Evolutionary conservation across 306 rosid genomes (phyloP).

Genomic region (Castanea mollissima): DNA sequence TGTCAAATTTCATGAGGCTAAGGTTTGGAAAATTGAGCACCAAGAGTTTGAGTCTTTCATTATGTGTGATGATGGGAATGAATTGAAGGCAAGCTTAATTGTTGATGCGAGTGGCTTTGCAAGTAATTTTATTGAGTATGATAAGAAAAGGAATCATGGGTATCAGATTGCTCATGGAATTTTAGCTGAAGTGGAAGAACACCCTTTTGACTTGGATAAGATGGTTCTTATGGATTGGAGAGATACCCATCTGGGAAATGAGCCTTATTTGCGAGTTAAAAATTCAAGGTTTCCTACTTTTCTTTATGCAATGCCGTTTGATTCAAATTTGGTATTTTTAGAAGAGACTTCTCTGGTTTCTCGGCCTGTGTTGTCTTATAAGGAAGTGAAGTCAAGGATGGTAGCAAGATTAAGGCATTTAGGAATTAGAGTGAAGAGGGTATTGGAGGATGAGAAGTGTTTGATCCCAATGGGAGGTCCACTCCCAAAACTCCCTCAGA

Average conservation of each 20-base stretch:
- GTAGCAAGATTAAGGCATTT: slow-evolving; percentile 79
- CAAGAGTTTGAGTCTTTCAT: slow-evolving; percentile 52
- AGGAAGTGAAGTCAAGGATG: slow-evolving; percentile 67
- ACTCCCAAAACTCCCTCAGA: slow-evolving; percentile 64
- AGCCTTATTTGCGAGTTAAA: slow-evolving; percentile 49
- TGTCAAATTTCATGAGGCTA: slow-evolving; percentile 63
- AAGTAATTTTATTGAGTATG: slow-evolving; percentile 40
- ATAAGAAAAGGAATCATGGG: slow-evolving; percentile 55
- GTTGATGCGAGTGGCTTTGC: slow-evolving; percentile 88
- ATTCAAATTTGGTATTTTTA: slow-evolving; percentile 62
- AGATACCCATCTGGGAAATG: slow-evolving; percentile 76
- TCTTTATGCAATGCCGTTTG: slow-evolving; percentile 89
- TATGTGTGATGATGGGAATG: slow-evolving; percentile 58
- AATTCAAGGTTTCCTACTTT: slow-evolving; percentile 70
- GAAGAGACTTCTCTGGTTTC: slow-evolving; percentile 91
- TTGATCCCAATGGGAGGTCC: slow-evolving; percentile 96
- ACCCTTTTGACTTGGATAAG: slow-evolving; percentile 78
- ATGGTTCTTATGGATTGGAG: slow-evolving; percentile 74
- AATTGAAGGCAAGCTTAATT: slow-evolving; percentile 57
- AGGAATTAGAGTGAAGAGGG: slow-evolving; percentile 64
- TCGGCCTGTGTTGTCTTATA: slow-evolving; percentile 61
- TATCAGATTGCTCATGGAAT: slow-evolving; percentile 85
- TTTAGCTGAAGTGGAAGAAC: slow-evolving; percentile 71
- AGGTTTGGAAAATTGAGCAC: slow-evolving; percentile 62
- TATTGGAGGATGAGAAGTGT: slow-evolving; percentile 82